Percentiles rank a stretch among this genome's conserved stretches.
These are phyloP conservation scores for Tylopilus sp. DNA, from an alignment of 768 basidiomycete genomes.

Conservation along the genomic window DNA sequence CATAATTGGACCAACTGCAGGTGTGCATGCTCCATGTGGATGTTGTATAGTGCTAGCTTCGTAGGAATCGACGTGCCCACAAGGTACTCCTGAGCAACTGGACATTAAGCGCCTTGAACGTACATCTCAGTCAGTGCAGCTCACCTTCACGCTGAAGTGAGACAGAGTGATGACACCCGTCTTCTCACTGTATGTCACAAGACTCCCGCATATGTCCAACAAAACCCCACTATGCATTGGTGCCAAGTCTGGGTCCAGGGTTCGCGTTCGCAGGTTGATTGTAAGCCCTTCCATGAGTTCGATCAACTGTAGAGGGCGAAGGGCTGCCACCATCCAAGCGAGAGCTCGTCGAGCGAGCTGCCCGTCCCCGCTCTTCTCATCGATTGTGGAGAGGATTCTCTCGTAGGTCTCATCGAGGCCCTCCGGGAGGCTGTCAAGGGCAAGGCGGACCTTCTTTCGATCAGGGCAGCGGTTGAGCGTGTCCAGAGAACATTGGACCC, in stretches of 20 bases:
- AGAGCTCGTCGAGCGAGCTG: background rate
- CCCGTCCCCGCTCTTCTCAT: background rate
- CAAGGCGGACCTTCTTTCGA: background rate
- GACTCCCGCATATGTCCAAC: background rate
- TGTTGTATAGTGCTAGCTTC: background rate
- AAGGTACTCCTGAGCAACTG: background rate
- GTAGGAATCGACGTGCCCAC: background rate
- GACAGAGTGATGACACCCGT: too few relatives aligned
- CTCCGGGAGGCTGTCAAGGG: background rate
- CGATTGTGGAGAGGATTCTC: background rate
- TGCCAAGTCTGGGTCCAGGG: background rate
- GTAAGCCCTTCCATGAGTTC: background rate
- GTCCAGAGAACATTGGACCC: constrained; percentile 3
- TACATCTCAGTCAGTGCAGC: too few relatives aligned
- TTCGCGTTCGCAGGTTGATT: background rate
- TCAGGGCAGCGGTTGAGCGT: background rate
- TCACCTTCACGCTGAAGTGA: too few relatives aligned
- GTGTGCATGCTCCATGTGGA: background rate
- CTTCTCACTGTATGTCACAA: background rate
- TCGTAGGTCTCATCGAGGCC: background rate
- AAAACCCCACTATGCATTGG: background rate
- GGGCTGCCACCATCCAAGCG: background rate
- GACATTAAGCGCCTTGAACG: too few relatives aligned
- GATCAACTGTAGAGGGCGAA: background rate
- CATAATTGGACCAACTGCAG: background rate